Base-by-base conservation (phyloP, 116 monocot species). In the Thalassia testudinum region DNA sequence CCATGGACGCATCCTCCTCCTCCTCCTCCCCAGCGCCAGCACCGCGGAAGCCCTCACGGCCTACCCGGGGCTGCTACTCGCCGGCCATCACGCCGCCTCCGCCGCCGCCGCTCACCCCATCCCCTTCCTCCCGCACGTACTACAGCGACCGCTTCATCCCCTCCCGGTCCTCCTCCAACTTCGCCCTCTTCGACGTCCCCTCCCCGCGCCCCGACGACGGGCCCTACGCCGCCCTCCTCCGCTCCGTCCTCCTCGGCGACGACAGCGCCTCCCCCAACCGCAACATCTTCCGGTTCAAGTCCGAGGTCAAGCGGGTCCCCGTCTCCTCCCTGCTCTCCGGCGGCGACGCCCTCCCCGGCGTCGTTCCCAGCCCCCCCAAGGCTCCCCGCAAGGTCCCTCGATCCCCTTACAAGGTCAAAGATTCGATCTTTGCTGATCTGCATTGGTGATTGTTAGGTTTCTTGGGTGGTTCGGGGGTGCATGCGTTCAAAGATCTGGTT, bases 101-200 rank as follows among this genome's bases (percentile, higher is more conserved):
- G 25, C 37, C 19, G 58, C 56, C 49, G 26, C 49, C 40, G 18
- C 67, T 55, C 11, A 56, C 23, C 51, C 66, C 24, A n/a, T 60
- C 27, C 23, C 66, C 24, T 49, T 59, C 27, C 34, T 52, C 38
- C 20, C 34, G 67, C 29, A 69, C 70, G 22, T 64, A 85, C 62
- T 91, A 91, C 69, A 85, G 85, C 69, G 90, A 91, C 54, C 77
- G 90, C 0, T 91, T 91, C 66, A 91, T 91, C 38, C 90, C 90
- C 21, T 81, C 81, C 73, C 72, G 85, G 26, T 50, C 72, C 24
- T 77, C 78, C 17, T 91, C 90, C 59, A 91, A 91, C 60, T 85
- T 91, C 65, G 75, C 75, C 14, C 78, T 91, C 37, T 91, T 91
- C 63, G 78, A 78, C 54, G 71, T 67, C 15, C 62, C 70, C 10